Evolutionary conservation across 371 early-diverging fungal species (phyloP), one percentile per base, ranked within the genome.

Genomic region (Lichtheimia ramosa): DNA sequence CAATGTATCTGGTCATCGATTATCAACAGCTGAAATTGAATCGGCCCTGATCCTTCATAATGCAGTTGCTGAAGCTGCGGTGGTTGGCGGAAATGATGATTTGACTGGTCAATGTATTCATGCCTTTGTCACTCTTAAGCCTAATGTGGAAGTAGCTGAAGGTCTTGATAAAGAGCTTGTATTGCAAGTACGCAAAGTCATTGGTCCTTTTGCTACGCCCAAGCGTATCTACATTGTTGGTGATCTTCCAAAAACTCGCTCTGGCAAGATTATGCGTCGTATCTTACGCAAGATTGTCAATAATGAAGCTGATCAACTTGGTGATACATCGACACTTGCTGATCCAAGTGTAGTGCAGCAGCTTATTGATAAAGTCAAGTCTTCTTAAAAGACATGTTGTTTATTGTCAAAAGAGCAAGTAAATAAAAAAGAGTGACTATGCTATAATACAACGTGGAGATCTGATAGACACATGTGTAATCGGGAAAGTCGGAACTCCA

Each of bases 1-100:
- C 77, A 99, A 99, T 79, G 97, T 99, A 14, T 89, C 95, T n/a
- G 99, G 99, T 3, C 99, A 99, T 79, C 90, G 99, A 59, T 69
- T 99, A 60, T 91, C 91, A 41, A 98, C 99, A 0, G 90, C 98
- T 42, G 99, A 99, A 81, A 92, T 99, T 51, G 96, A 96, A 70
- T 91, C 92, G 51, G 95, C 93, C 3, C 78, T 94, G 51, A 86
- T 93, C 52, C 72, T 76, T 27, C 88, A 96, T 68, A 73, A 78
- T 5, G 69, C 85, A 1, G 93, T 96, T 54, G 92, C 96, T 5
- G 99, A 99, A 75, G 88, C 96, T 0, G 99, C 98, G 12, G 99
- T 94, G 3, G 89, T 99, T 64, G 97, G 96, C 41, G 87, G 92
- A 13, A 78, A 83, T 43, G 98, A 99, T 67, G 96, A 95, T 18